phyloP scores from a whole-genome alignment of 352 stramenopile genomes.

The Salisapilia sapeloensis region DNA sequence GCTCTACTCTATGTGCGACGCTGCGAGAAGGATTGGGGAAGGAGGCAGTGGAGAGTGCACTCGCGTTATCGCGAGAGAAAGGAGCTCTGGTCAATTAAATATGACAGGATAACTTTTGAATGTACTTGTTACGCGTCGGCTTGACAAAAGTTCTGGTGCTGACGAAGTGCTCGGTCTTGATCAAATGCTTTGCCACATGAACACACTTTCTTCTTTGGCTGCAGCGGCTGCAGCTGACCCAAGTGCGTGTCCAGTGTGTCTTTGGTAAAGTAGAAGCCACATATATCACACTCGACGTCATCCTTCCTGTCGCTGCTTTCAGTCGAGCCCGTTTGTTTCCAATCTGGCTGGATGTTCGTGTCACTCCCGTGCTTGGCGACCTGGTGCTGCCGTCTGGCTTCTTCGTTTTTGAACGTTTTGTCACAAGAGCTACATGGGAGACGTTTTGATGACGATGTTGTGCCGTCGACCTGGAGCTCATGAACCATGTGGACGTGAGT shows the following conservation, averaged over 20 bases:
- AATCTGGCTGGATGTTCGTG: constrained; percentile 62
- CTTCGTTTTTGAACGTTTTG: constrained; percentile 57
- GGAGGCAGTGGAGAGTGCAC: constrained; percentile 11
- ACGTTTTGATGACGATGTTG: constrained; percentile 4
- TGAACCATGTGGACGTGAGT: constrained; percentile 80
- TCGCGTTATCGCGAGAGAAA: constrained; percentile 1
- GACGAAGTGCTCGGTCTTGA: constrained; percentile 46
- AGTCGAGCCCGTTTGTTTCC: constrained; percentile 25
- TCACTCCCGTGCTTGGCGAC: constrained; percentile 72
- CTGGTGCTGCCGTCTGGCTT: constrained; percentile 51
- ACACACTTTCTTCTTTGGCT: constrained; percentile 4
- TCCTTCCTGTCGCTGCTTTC: neutral
- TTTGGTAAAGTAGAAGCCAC: constrained; percentile 6
- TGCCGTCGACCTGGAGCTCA: constrained; percentile 14
- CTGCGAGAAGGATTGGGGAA: constrained; percentile 17
- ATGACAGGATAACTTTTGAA: too few relatives aligned
- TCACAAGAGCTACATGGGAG: constrained; percentile 26
- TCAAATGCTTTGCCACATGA: constrained; percentile 35
- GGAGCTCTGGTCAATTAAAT: too few relatives aligned
- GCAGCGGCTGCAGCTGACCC: constrained; percentile 7
- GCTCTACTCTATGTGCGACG: constrained; percentile 26
- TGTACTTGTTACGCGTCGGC: too few relatives aligned
- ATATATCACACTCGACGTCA: constrained; percentile 17
- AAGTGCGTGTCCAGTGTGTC: constrained; percentile 8
- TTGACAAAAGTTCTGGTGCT: constrained; percentile 59